phyloP scores from a whole-genome alignment of 2,329 filamentous ascomycete genomes.

The Neofusicoccum sp. region DNA sequence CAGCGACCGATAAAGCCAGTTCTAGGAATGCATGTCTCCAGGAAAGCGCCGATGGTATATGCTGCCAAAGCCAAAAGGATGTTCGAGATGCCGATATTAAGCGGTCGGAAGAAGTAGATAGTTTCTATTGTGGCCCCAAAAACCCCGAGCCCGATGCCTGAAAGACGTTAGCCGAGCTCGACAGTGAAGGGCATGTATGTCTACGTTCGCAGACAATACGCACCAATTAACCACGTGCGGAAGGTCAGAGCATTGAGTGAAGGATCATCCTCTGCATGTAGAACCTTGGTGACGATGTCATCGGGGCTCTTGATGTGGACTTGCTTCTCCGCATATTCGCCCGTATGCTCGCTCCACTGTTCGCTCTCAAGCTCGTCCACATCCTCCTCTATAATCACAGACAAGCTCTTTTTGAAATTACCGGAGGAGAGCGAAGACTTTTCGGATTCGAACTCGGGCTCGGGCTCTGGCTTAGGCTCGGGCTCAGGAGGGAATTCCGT shows the following conservation, averaged over 20 bases:
- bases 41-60: slow-evolving; percentile 43
- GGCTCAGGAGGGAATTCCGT: too few species aligned
- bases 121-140: neutral
- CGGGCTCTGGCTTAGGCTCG: too few species aligned
- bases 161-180: too few species aligned
- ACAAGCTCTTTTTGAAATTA: neutral
- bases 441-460: neutral
- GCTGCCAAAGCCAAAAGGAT: slow-evolving; percentile 48
- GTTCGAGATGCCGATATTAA: slow-evolving; percentile 44
- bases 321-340: neutral
- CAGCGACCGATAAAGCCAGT: slow-evolving; percentile 29
- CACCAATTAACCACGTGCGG: slow-evolving; percentile 12
- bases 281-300: neutral
- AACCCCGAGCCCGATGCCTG: neutral
- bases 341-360: neutral
- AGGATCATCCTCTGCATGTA: slow-evolving; percentile 7
- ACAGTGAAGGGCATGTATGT: too few species aligned
- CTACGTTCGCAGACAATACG: neutral
- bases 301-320: neutral
- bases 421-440: neutral
- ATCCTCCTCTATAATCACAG: neutral
- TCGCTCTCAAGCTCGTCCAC: too few species aligned
- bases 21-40: slow-evolving; percentile 39
- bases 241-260: slow-evolving; percentile 1
- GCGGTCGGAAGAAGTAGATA: slow-evolving; percentile 52